These are phyloP conservation scores for Penicillium sp. DNA, from an alignment of 2,329 filamentous ascomycete species.

Conservation along the genomic window DNA sequence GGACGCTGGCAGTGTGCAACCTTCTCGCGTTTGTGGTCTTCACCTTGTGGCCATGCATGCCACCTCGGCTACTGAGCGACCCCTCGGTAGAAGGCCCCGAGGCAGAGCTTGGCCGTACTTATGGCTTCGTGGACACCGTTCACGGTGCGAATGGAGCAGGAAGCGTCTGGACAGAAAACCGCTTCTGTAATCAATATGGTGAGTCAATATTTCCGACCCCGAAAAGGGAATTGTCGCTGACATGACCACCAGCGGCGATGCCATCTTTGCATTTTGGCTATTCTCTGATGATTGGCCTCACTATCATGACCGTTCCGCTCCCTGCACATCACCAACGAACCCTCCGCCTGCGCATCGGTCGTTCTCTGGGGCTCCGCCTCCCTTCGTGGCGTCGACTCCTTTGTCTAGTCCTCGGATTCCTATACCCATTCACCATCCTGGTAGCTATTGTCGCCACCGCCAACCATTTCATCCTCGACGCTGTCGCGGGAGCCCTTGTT, in stretches of 20 bases:
- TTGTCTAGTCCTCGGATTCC: conserved; percentile 58
- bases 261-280: conserved; percentile 77
- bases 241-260: conserved; percentile 63
- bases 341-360: conserved; percentile 34
- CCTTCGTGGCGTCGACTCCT: conserved; percentile 57
- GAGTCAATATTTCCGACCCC: conserved; percentile 28
- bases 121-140: conserved; percentile 64
- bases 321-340: conserved; percentile 56
- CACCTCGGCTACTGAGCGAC: conserved; percentile 61
- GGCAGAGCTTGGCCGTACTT: conserved; percentile 63
- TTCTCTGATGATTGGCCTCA: conserved; percentile 72
- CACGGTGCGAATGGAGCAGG: conserved; percentile 62
- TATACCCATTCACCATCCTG: conserved; percentile 69
- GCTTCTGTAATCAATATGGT: conserved; percentile 77
- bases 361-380: conserved; percentile 42
- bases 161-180: conserved; percentile 73
- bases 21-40: conserved; percentile 64
- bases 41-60: conserved; percentile 65
- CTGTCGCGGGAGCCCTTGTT: conserved; percentile 68
- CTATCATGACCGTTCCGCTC: conserved; percentile 68
- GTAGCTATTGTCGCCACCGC: conserved; percentile 72
- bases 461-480: conserved; percentile 74
- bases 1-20: conserved; percentile 64
- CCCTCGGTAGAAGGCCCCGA: conserved; percentile 57
- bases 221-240: conserved; percentile 9